Evolutionary conservation across 306 rosid genomes (phyloP).

Genomic region (Vigna hirtella): DNA sequence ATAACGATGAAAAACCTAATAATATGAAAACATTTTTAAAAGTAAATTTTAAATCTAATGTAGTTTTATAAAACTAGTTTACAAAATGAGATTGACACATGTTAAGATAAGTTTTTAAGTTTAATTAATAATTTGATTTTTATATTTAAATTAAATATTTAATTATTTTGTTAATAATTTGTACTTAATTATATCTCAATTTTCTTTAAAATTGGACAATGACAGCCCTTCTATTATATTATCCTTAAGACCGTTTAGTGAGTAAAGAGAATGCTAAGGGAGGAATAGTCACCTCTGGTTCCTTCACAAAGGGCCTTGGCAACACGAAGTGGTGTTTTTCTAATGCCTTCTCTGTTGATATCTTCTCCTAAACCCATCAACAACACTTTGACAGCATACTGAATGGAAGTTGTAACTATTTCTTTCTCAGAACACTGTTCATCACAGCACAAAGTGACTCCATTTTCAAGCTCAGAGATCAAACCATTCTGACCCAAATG

Average conservation of each 20-base stretch:
- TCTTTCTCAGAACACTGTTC: background rate
- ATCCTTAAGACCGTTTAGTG: no score
- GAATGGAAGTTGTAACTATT: background rate
- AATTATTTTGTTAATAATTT: no score
- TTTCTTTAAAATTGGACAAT: no score
- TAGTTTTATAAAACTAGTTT: background rate
- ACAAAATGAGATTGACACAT: background rate
- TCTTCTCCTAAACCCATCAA: constrained; percentile 6
- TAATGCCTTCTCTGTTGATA: constrained; percentile 15
- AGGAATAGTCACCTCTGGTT: background rate
- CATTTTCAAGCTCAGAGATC: background rate
- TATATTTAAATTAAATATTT: no score
- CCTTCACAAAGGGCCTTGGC: constrained; percentile 9
- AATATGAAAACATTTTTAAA: no score
- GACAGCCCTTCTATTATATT: no score
- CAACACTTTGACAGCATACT: background rate
- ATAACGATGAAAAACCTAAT: background rate
- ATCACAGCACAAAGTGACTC: background rate
- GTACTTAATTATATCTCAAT: no score
- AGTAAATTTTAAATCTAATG: background rate
- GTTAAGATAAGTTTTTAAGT: background rate
- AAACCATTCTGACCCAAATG: background rate
- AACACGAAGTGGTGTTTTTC: constrained; percentile 29
- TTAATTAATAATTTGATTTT: no score
- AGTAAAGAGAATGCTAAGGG: no score